Base-by-base conservation (phyloP, 2,329 filamentous ascomycete species). In the Penicillium rolfsii region DNA sequence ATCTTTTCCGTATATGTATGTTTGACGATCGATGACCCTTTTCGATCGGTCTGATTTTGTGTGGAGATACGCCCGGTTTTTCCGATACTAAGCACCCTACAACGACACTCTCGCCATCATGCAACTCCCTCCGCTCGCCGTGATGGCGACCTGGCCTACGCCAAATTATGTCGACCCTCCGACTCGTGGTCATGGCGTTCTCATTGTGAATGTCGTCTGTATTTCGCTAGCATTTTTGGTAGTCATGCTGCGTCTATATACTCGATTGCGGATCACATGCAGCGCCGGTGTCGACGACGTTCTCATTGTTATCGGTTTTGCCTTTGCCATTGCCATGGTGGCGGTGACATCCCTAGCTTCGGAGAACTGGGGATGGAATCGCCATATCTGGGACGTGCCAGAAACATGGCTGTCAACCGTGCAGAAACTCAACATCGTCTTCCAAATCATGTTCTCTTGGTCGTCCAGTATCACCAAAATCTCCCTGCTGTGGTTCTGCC, bases 241-340 rank as follows among this genome's bases (percentile, higher is more conserved):
- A 1, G 79, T 81, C 55, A 57, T 64, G 14, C 73, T 81, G 35
- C 78, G 83, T 22, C 71, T 84, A 48, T 84, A 79, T 70, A 81
- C 81, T 16, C 76, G 82, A 16, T 30, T 81, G 1, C 66, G 69
- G 12, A 74, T 84, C 28, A 79, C 79, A 11, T 79, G 74, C 63
- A 83, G 78, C 22, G 73, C 78, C 30, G 82, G 82, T 14, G 24
- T 80, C 5, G 82, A 84, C 60, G 82, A 84, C 65, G 61, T 76
- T 19, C 66, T 84, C 11, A 80, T 83, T 52, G 65, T 80, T 38
- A 46, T 79, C 38, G 77, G 79, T 9, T 74, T 83, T 66, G 62
- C 82, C 9, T 77, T 77, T 30, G 71, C 72, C 16, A 73, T 77
- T 50, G 74, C 66, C 5, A 79, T 78, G 70, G 70, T 69, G 7